Evolutionary conservation across 1,284 basidiomycete species (phyloP).

Genomic region (Pascua sp.): DNA sequence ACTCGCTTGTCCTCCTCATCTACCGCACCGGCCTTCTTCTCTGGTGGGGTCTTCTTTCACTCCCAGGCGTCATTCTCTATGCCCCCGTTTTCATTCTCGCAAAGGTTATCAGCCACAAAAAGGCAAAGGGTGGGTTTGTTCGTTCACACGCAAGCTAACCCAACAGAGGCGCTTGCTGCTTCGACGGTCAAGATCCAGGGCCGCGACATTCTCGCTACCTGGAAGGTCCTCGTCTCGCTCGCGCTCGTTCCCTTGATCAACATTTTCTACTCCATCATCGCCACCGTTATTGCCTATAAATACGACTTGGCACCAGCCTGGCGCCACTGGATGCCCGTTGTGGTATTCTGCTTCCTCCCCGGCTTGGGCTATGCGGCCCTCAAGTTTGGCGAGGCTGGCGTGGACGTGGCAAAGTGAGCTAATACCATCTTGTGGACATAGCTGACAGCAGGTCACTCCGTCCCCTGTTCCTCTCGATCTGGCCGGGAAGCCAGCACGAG

Average conservation of each 20-base stretch:
- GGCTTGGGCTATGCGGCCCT: constrained; percentile 90
- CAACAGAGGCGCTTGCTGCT: constrained; percentile 86
- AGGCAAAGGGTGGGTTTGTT: constrained; percentile 71
- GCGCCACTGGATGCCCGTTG: constrained; percentile 73
- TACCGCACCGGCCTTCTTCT: constrained; percentile 79
- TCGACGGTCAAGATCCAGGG: constrained; percentile 95
- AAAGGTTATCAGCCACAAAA: constrained; percentile 79
- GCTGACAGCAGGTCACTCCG: constrained; percentile 67
- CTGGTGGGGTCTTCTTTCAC: constrained; percentile 80
- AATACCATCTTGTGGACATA: neutral
- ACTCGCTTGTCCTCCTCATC: constrained; percentile 75
- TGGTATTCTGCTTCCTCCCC: constrained; percentile 73
- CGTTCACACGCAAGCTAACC: neutral
- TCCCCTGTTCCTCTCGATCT: constrained; percentile 82
- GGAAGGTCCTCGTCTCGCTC: constrained; percentile 95
- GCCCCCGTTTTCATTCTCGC: constrained; percentile 93
- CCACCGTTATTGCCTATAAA: constrained; percentile 70
- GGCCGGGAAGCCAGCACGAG: constrained; percentile 85
- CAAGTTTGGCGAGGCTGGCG: constrained; percentile 97
- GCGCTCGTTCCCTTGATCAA: constrained; percentile 88
- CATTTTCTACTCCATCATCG: constrained; percentile 73
- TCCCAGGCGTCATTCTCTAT: constrained; percentile 94
- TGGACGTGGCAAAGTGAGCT: constrained; percentile 93
- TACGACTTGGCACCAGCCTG: constrained; percentile 60
- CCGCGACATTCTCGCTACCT: constrained; percentile 92